A percentile compares a stretch with the other conserved stretches of the same genome.
Evolutionary conservation across 2,329 filamentous ascomycete species (phyloP).

Genomic region (Aspergillus versicolor): DNA sequence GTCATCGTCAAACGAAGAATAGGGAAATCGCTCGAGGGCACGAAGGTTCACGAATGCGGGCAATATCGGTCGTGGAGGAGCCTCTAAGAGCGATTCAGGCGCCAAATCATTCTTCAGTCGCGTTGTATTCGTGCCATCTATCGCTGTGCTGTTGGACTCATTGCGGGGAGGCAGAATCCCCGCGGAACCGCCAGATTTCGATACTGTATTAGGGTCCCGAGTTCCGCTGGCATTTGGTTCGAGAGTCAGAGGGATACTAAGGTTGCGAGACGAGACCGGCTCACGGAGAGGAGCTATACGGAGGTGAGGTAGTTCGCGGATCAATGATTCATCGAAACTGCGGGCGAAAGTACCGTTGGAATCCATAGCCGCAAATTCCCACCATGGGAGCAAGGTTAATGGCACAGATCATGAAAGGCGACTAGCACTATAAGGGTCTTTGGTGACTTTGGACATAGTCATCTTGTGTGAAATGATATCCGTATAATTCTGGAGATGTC

Average conservation of each 20-base stretch:
- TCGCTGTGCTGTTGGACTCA: slow-evolving; percentile 30
- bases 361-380: slow-evolving; percentile 29
- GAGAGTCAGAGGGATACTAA: slow-evolving; percentile 45
- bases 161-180: slow-evolving; percentile 36
- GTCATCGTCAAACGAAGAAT: slow-evolving; percentile 41
- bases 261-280: slow-evolving; percentile 42
- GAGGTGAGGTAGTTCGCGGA: slow-evolving; percentile 44
- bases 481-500: not conserved
- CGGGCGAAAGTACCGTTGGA: slow-evolving; percentile 29
- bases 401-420: slow-evolving; percentile 12
- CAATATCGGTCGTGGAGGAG: slow-evolving; percentile 41
- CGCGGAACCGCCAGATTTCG: slow-evolving; percentile 26
- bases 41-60: slow-evolving; percentile 50
- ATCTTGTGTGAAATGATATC: not conserved
- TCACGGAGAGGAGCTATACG: slow-evolving; percentile 50
- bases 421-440: slow-evolving; percentile 1
- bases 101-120: slow-evolving; percentile 37
- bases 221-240: slow-evolving; percentile 43
- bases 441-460: not conserved
- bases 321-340: slow-evolving; percentile 42
- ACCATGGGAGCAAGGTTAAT: slow-evolving; percentile 9
- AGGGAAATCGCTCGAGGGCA: slow-evolving; percentile 45
- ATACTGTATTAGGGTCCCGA: slow-evolving; percentile 29
- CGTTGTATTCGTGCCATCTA: slow-evolving; percentile 37
- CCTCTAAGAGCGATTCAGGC: slow-evolving; percentile 33